phyloP scores from a whole-genome alignment of 345 rosid genomes.

The Murraya koenigii region DNA sequence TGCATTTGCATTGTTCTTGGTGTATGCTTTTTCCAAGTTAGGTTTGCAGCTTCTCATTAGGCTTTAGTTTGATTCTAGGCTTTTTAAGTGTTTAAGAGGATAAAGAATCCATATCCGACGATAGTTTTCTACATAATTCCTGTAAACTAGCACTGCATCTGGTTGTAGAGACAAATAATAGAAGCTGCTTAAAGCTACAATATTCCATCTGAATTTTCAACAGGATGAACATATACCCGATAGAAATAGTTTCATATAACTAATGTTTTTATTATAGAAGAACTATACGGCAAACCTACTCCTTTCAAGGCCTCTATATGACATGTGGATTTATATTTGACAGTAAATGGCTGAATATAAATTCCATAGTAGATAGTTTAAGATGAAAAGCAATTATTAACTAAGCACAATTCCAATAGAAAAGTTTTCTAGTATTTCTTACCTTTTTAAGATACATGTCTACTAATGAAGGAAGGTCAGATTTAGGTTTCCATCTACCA shows the following conservation, averaged over 20 bases:
- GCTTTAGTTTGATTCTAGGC: neutral
- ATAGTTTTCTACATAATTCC: neutral
- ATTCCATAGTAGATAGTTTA: neutral
- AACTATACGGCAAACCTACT: neutral
- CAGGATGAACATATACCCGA: neutral
- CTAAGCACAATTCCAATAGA: neutral
- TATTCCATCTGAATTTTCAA: neutral
- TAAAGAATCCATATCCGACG: neutral
- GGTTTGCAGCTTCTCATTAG: neutral
- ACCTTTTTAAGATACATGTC: slow-evolving; percentile 82
- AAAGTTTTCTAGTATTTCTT: slow-evolving; percentile 1
- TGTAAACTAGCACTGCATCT: neutral
- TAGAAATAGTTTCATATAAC: neutral
- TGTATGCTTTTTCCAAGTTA: neutral
- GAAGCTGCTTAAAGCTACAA: neutral
- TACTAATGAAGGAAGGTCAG: slow-evolving; percentile 75
- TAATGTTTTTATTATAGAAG: neutral
- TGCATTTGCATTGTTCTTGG: neutral
- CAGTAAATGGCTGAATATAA: neutral
- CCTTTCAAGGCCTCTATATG: neutral
- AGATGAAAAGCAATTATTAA: neutral
- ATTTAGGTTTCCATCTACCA: slow-evolving; percentile 92
- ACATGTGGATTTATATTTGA: neutral
- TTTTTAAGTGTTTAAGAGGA: neutral
- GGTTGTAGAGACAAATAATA: neutral